Percentiles rank a stretch among this genome's conserved stretches.
Evolutionary conservation across 106 monocot genomes (phyloP).

Genomic region (Dendrobium catenatum): DNA sequence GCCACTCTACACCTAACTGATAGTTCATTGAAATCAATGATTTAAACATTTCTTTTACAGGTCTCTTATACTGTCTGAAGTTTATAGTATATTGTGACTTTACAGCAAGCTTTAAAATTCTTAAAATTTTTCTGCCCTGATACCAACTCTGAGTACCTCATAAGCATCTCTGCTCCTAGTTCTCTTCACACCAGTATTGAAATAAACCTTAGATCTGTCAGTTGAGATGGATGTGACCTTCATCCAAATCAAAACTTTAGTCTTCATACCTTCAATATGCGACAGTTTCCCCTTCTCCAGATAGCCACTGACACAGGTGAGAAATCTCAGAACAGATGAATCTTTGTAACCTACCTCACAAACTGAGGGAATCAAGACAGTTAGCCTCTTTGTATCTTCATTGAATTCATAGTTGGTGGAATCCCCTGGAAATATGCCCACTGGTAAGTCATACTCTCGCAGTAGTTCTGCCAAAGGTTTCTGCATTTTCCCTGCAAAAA

Average conservation of each 20-base stretch:
- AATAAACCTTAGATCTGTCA: slow-evolving; percentile 54
- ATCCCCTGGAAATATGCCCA: slow-evolving; percentile 65
- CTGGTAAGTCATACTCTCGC: slow-evolving; percentile 58
- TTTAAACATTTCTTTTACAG: no score
- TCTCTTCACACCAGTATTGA: slow-evolving; percentile 52
- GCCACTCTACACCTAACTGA: no score
- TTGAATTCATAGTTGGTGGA: slow-evolving; percentile 61
- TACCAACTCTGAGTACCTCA: slow-evolving; percentile 51
- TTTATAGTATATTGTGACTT: no score
- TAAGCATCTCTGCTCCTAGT: slow-evolving; percentile 53
- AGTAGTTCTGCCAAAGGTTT: slow-evolving; percentile 72
- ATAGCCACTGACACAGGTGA: slow-evolving; percentile 48
- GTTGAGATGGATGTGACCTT: slow-evolving; percentile 47
- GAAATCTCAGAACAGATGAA: slow-evolving; percentile 53
- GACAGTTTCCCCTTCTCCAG: slow-evolving; percentile 68
- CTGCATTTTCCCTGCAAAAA: slow-evolving; percentile 61
- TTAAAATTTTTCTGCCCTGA: slow-evolving; percentile 54
- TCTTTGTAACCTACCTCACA: slow-evolving; percentile 77
- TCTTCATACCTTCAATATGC: slow-evolving; percentile 72
- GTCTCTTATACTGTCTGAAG: no score
- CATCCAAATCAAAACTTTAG: slow-evolving; percentile 69
- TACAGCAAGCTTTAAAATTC: neutral
- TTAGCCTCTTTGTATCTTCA: slow-evolving; percentile 50
- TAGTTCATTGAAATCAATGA: no score
- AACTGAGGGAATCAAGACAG: slow-evolving; percentile 45